Base-by-base conservation (phyloP, 139 green algal species). In the Chlamydomonas incerta region DNA sequence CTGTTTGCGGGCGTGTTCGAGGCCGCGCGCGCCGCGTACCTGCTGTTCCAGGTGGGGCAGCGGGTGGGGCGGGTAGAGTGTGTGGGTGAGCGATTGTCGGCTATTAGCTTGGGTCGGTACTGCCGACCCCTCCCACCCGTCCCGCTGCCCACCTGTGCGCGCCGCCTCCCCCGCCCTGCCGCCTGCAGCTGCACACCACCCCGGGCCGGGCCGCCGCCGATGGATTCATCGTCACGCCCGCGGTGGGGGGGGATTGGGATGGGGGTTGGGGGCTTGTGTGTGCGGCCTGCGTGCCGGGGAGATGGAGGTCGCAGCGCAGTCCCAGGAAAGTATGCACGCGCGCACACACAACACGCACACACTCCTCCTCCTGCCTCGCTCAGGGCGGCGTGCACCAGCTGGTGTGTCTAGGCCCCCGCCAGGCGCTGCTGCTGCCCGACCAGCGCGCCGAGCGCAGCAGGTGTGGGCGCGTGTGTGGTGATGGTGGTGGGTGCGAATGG, bases 1-100 rank as follows among this genome's bases (percentile, higher is more conserved):
- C 90, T 95, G 29, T 96, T 96, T 87, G 2, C 82, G 81, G 90
- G 90, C 18, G 34, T 94, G 24, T 93, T 88, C 58, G 34, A 28
- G 15, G 57, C 82, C 26, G 88, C 88, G 3, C 52, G 80, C 11
- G 86, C 68, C 17, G 90, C 93, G 41, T 96, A 92, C 86, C 69
- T 95, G 29, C 87, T 95, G 23, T 96, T 95, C 87, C 93, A 96
- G 74, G 74, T 55, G 47, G 50, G 72, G 41, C 5, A 50, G 41
- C 6, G 41, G 41, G 41, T 50, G 41, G 5, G 41, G 41, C 6
- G 41, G 5, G 41, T 50, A 50, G 8, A 8, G 41, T 50, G 41
- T 50, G 8, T 41, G 33, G 41, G 41, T 50, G 5, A 50, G 41
- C 6, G 41, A 8, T 50, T 5, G 41, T 13, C 8, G 8, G 41